Evolutionary conservation across 805 yeast genomes (phyloP).

Genomic region (Yamadazyma akitaensis): DNA sequence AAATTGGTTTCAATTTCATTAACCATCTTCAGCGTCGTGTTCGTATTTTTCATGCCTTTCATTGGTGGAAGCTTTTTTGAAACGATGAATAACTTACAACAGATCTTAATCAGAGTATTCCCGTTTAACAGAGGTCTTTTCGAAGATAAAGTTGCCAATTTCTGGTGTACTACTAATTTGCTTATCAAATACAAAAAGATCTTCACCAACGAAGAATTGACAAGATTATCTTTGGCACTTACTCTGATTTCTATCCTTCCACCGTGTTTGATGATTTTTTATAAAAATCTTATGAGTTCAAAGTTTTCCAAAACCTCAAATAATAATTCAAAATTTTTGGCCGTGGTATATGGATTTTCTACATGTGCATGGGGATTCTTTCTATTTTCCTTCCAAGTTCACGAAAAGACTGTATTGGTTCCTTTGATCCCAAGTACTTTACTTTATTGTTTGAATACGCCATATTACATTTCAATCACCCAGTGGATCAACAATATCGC

Average conservation of each 20-base stretch:
- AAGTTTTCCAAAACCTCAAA: constrained; percentile 15
- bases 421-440: constrained; percentile 85
- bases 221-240: constrained; percentile 50
- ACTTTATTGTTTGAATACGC: constrained; percentile 52
- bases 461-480: constrained; percentile 64
- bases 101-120: constrained; percentile 66
- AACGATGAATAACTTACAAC: constrained; percentile 30
- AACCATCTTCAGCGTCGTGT: constrained; percentile 57
- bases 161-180: constrained; percentile 93
- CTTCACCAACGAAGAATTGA: constrained; percentile 57
- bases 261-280: constrained; percentile 35
- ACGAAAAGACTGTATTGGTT: constrained; percentile 85
- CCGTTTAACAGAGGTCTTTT: constrained; percentile 93
- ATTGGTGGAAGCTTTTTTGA: constrained; percentile 23
- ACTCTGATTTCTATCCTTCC: constrained; percentile 45
- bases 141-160: constrained; percentile 96
- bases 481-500: constrained; percentile 87
- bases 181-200: constrained; percentile 62
- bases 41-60: constrained; percentile 58
- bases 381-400: constrained; percentile 92
- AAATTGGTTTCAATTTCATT: constrained; percentile 60
- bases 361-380: constrained; percentile 85
- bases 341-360: constrained; percentile 63
- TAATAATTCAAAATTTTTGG: constrained; percentile 14
- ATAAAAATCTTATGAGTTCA: constrained; percentile 22